Percentiles rank a stretch among this genome's conserved stretches.
These are phyloP conservation scores for Begonia fuchsioides DNA, from an alignment of 306 rosid species.

Conservation along the genomic window DNA sequence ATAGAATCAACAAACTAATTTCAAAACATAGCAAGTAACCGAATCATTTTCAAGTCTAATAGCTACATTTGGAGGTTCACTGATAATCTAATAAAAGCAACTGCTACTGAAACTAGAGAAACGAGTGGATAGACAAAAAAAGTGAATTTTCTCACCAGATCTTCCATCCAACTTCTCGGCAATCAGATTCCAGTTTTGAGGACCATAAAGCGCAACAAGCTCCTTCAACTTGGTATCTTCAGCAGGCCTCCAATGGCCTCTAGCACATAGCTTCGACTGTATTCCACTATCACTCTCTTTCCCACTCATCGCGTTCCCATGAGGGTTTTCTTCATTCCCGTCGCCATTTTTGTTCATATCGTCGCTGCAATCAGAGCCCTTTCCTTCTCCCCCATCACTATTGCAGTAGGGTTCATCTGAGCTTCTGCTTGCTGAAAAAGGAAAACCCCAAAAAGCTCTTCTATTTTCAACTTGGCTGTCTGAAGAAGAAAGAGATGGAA, in stretches of 20 bases:
- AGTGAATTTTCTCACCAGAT: conserved; percentile 43
- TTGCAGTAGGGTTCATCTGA: conserved; percentile 23
- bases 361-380: conserved; percentile 42
- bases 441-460: conserved; percentile 33
- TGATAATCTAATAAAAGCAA: too few relatives aligned
- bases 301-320: conserved; percentile 22
- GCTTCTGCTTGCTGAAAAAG: conserved; percentile 29
- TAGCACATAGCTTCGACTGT: conserved; percentile 72
- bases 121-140: too few relatives aligned
- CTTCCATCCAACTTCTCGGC: conserved; percentile 96
- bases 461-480: conserved; percentile 29
- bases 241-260: conserved; percentile 99
- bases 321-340: conserved; percentile 21
- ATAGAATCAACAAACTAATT: too few relatives aligned
- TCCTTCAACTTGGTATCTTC: conserved; percentile 93
- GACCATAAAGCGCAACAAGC: conserved; percentile 84
- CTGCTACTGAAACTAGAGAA: too few relatives aligned
- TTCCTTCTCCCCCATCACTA: conserved; percentile 20
- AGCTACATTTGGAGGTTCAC: too few relatives aligned
- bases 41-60: too few relatives aligned
- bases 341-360: conserved; percentile 9
- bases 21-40: too few relatives aligned
- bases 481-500: conserved; percentile 33
- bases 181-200: conserved; percentile 96
- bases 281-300: conserved; percentile 34